A percentile compares a stretch with the other conserved stretches of the same genome.
phyloP scores from a whole-genome alignment of 805 yeast genomes.

The Saccharomycopsis microspora region DNA sequence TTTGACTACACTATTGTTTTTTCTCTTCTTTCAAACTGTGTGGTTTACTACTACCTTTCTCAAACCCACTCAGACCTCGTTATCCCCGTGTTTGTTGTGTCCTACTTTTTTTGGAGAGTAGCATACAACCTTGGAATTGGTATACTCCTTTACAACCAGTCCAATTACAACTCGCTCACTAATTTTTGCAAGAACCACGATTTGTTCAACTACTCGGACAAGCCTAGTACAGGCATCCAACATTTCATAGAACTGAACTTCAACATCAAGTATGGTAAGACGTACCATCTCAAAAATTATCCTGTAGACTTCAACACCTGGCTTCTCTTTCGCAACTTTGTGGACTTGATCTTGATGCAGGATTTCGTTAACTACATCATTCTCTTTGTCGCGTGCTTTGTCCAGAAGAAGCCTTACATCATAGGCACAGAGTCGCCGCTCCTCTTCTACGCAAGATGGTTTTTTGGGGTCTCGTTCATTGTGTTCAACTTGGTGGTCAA shows the following conservation, averaged over 20 bases:
- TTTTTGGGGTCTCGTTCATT: constrained; percentile 49
- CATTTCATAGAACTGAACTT: constrained; percentile 34
- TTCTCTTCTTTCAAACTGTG: constrained; percentile 27
- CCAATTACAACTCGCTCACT: constrained; percentile 43
- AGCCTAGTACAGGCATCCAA: constrained; percentile 24
- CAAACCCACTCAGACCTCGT: constrained; percentile 17
- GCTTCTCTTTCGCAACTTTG: constrained; percentile 69
- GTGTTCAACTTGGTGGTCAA: constrained; percentile 77
- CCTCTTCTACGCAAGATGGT: constrained; percentile 38
- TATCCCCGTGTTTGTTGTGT: constrained; percentile 32
- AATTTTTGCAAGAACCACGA: constrained; percentile 34
- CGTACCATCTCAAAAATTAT: constrained; percentile 26
- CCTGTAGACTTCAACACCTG: constrained; percentile 79
- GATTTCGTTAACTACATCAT: constrained; percentile 70
- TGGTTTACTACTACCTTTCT: constrained; percentile 22
- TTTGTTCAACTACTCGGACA: constrained; percentile 31
- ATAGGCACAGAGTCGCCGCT: constrained; percentile 31
- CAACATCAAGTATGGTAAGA: constrained; percentile 31
- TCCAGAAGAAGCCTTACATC: constrained; percentile 19
- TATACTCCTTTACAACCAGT: constrained; percentile 50
- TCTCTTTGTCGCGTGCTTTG: constrained; percentile 36
- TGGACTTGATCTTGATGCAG: constrained; percentile 74
- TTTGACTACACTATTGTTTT: constrained; percentile 51
- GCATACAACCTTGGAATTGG: constrained; percentile 79
- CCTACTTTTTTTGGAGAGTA: constrained; percentile 66